Base-by-base conservation (phyloP, 1,139 yeast genomes). In the Candida labiduridarum region DNA sequence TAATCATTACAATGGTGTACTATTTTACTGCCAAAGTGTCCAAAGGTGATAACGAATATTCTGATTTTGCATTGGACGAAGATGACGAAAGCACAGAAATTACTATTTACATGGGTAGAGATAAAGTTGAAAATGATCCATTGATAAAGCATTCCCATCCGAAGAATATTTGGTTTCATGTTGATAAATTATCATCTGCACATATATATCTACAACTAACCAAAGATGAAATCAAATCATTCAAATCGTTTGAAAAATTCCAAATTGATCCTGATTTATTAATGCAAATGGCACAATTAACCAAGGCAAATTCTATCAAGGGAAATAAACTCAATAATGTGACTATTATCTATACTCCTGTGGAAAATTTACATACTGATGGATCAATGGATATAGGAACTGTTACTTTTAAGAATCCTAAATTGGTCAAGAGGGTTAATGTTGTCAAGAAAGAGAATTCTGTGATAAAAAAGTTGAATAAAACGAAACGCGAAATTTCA, bases 381-480 rank as follows among this genome's bases (percentile, higher is more conserved):
- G 87, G 87, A 4, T 80, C 82, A 39, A 89, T 88, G 96, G 91
- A 83, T 46, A 81, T 80, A n/a, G 96, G 96, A 4, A 90, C 91
- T 44, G 96, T 89, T 4, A 82, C 89, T 1, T 89, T 88, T 66
- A 74, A 79, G 44, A 83, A 85, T 49, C 76, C 76, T 3, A 76
- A 77, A 53, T 68, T 69, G 48, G 85, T 87, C 31, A 81, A 74
- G 56, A 76, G 83, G 54, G 66, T 83, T 27, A 78, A 76, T 56
- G 78, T 89, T 33, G 78, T 76, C 49, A 79, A 78, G 44, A 78
- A 85, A 52, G 85, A 85, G 44, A 87, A 85, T 59, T 69, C 80
- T n/a, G 71, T 86, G 2, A 64, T 89, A 46, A 89, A 87, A 60
- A 76, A 84, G 55, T 68, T 89, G 53, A 83, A 80, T 62, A 88